These are phyloP conservation scores for Lyophyllum atratum DNA, from an alignment of 768 basidiomycete species.

Conservation along the genomic window DNA sequence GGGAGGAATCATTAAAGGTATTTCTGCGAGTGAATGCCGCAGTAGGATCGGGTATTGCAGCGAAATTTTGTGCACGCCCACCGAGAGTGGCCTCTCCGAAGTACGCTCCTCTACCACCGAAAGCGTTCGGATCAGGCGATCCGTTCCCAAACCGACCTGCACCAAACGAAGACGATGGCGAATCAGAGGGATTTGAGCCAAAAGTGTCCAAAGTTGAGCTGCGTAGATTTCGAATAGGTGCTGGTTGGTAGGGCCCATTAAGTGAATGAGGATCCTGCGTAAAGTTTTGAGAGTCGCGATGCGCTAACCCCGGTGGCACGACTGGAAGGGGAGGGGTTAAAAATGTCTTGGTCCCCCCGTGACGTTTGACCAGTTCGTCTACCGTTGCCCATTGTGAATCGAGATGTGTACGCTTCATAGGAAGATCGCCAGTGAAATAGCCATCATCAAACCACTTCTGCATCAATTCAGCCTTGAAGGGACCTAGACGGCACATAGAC, in stretches of 20 bases:
- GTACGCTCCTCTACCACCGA: conserved; percentile 48
- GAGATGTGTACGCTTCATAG: conserved; percentile 78
- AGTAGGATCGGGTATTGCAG: conserved; percentile 24
- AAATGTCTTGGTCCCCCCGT: conserved; percentile 62
- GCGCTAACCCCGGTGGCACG: conserved; percentile 56
- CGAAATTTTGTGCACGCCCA: conserved; percentile 27
- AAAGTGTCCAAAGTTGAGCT: conserved; percentile 69
- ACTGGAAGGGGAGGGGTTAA: conserved; percentile 47
- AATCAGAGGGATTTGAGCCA: conserved; percentile 63
- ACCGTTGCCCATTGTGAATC: conserved; percentile 72
- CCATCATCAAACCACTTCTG: conserved; percentile 93
- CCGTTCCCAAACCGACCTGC: conserved; percentile 61
- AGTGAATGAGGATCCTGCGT: conserved; percentile 43
- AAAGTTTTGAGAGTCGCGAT: conserved; percentile 47
- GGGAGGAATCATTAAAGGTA: conserved; percentile 38
- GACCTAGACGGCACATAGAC: conserved; percentile 55
- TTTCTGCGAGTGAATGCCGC: conserved; percentile 36
- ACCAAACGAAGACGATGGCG: conserved; percentile 73
- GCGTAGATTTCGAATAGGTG: conserved; percentile 60
- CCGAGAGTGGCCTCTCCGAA: conserved; percentile 39
- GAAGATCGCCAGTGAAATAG: conserved; percentile 82
- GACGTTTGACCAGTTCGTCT: conserved; percentile 54
- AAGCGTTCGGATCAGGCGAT: conserved; percentile 68
- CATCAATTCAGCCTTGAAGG: conserved; percentile 88
- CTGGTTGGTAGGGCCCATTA: conserved; percentile 65